A percentile compares a stretch with the other conserved stretches of the same genome.
phyloP scores from a whole-genome alignment of 176 grass and related monocot species.

The Avena atlantica region DNA sequence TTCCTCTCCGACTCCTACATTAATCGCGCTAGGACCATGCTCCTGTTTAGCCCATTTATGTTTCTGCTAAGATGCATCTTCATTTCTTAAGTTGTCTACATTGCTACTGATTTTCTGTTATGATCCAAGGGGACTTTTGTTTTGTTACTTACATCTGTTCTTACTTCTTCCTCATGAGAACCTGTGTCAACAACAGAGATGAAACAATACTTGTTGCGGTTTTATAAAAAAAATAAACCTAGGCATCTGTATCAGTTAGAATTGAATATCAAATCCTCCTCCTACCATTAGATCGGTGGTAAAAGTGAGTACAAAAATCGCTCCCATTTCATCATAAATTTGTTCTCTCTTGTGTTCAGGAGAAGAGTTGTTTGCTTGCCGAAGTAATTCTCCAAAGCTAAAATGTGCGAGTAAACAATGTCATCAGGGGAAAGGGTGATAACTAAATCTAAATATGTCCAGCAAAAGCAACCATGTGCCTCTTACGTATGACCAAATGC shows the following conservation, averaged over 20 bases:
- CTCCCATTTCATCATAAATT: not conserved
- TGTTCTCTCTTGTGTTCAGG: not conserved
- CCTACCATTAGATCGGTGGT: not conserved
- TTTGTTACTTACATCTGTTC: not conserved
- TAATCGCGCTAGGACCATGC: slow-evolving; percentile 53
- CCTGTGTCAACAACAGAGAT: not conserved
- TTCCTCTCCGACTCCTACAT: slow-evolving; percentile 42
- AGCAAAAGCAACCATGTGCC: too few relatives aligned
- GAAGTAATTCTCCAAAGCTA: not conserved
- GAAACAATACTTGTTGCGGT: not conserved
- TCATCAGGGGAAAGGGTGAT: not conserved
- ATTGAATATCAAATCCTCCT: not conserved
- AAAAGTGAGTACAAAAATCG: not conserved
- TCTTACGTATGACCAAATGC: not conserved
- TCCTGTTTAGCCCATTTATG: slow-evolving; percentile 64
- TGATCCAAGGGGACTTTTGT: not conserved
- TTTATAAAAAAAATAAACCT: not conserved
- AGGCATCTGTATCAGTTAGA: not conserved
- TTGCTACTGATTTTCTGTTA: not conserved
- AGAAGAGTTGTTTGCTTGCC: not conserved
- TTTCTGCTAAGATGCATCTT: slow-evolving; percentile 58
- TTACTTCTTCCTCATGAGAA: not conserved
- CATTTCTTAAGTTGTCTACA: not conserved
- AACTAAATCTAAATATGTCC: not conserved
- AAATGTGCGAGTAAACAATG: not conserved